Conservation (phyloP, 106 monocot genomes). For the Allium fistulosum region DNA sequence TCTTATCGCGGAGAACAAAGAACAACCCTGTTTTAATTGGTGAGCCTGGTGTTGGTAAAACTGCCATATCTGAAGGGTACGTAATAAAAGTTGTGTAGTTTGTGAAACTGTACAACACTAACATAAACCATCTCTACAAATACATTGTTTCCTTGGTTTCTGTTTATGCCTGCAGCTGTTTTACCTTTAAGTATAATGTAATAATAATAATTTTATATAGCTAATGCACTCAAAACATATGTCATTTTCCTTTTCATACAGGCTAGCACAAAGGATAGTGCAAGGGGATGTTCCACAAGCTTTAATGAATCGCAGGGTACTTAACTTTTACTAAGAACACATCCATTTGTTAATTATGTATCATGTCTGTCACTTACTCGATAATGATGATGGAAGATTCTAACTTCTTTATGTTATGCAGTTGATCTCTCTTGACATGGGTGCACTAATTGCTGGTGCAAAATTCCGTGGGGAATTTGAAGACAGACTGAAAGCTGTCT, state of each 20-base stretch:
- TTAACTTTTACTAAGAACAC: not conserved
- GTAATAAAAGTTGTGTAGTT: not conserved
- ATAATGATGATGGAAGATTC: not conserved
- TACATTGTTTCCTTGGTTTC: not conserved
- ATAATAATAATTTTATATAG: not conserved
- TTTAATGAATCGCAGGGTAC: conserved; percentile 89
- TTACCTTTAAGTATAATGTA: not conserved
- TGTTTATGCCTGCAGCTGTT: not conserved
- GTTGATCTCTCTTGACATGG: conserved; percentile 98
- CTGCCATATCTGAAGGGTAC: conserved; percentile 99
- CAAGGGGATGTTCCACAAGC: conserved; percentile 99
- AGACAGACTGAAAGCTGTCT: conserved; percentile 93
- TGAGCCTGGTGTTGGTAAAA: conserved; percentile 99
- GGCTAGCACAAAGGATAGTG: conserved; percentile 98
- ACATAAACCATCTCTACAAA: too few species aligned
- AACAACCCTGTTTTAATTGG: conserved; percentile 99
- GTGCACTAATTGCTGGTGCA: conserved; percentile 94
- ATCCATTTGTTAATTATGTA: not conserved
- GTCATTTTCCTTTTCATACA: conserved; percentile 17
- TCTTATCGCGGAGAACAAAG: conserved; percentile 92
- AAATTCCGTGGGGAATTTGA: conserved; percentile 94
- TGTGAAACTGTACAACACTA: too few species aligned
- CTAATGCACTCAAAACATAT: not conserved
- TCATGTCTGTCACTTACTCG: not conserved
- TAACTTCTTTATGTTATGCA: conserved; percentile 13